Percentiles rank a stretch among this genome's conserved stretches.
Evolutionary conservation across 2,329 filamentous ascomycete genomes (phyloP).

Genomic region (Allantophomopsis lycopodina): DNA sequence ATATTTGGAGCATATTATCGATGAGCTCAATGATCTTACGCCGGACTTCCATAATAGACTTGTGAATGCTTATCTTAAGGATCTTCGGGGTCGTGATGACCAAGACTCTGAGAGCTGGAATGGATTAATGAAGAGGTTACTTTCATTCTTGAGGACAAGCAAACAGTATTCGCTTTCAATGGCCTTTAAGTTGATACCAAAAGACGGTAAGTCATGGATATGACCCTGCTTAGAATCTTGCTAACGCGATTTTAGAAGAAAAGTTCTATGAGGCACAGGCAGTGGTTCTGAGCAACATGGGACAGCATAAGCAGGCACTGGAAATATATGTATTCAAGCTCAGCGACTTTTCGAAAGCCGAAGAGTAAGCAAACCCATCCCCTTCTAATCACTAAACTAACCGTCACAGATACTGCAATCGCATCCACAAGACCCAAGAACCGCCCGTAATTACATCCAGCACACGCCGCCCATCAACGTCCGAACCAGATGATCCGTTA

Average conservation of each 20-base stretch:
- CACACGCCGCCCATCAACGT: constrained; percentile 22
- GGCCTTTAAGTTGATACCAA: constrained; percentile 65
- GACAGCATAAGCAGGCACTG: constrained; percentile 87
- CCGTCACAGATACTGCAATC: constrained; percentile 66
- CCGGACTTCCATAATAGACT: constrained; percentile 81
- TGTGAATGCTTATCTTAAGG: constrained; percentile 55
- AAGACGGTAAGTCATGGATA: constrained; percentile 47
- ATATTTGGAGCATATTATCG: constrained; percentile 85
- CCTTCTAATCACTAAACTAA: constrained; percentile 6
- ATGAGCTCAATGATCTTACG: constrained; percentile 71
- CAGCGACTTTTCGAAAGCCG: constrained; percentile 73
- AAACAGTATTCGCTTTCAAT: constrained; percentile 67
- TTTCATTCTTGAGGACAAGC: constrained; percentile 64
- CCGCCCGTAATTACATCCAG: constrained; percentile 20
- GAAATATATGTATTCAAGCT: constrained; percentile 96
- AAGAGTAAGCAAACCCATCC: constrained; percentile 51
- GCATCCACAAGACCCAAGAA: constrained; percentile 53
- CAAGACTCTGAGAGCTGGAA: constrained; percentile 34
- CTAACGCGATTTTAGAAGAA: constrained; percentile 40
- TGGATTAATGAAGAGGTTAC: constrained; percentile 49
- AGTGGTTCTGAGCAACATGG: constrained; percentile 87
- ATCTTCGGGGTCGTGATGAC: constrained; percentile 21
- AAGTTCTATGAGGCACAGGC: constrained; percentile 82
- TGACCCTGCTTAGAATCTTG: not conserved
- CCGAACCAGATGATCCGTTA: constrained; percentile 35